Evolutionary conservation across 805 yeast species (phyloP).

Genomic region (Candida silvatica): DNA sequence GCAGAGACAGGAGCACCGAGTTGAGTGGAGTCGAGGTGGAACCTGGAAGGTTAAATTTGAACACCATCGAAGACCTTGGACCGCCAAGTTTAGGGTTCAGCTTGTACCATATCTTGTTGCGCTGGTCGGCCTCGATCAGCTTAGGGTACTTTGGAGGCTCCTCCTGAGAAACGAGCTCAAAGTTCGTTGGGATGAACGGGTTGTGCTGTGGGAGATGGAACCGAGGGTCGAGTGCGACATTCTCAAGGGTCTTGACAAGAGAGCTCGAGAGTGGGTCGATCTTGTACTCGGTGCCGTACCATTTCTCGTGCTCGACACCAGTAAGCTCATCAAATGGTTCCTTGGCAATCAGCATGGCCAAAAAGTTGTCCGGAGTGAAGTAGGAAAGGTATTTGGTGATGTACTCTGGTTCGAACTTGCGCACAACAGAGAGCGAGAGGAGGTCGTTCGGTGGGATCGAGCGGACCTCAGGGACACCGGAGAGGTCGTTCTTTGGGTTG

Average conservation of each 20-base stretch:
- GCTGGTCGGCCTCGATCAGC: slow-evolving; percentile 43
- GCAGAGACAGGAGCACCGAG: slow-evolving; percentile 50
- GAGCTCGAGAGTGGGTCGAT: slow-evolving; percentile 33
- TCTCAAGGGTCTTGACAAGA: slow-evolving; percentile 26
- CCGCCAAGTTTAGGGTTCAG: slow-evolving; percentile 83
- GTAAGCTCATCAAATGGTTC: slow-evolving; percentile 36
- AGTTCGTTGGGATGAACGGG: slow-evolving; percentile 74
- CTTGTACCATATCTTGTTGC: slow-evolving; percentile 72
- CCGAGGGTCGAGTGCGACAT: slow-evolving; percentile 18
- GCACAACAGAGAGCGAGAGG: slow-evolving; percentile 44
- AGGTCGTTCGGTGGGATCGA: slow-evolving; percentile 57
- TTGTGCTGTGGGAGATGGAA: slow-evolving; percentile 57
- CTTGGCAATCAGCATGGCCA: slow-evolving; percentile 46
- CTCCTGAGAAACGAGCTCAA: slow-evolving; percentile 42
- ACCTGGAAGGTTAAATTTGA: slow-evolving; percentile 58
- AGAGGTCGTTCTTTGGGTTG: slow-evolving; percentile 7
- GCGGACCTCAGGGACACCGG: slow-evolving; percentile 7
- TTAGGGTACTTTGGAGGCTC: slow-evolving; percentile 44
- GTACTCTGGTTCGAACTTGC: slow-evolving; percentile 48
- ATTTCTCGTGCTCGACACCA: slow-evolving; percentile 44
- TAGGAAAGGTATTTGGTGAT: slow-evolving; percentile 40
- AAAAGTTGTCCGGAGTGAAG: slow-evolving; percentile 52
- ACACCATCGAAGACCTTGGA: slow-evolving; percentile 71
- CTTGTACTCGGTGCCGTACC: slow-evolving; percentile 87
- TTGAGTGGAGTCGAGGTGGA: slow-evolving; percentile 51